These are phyloP conservation scores for Paramecium pentaurelia DNA, from an alignment of 73 alveolate species.

Conservation along the genomic window DNA sequence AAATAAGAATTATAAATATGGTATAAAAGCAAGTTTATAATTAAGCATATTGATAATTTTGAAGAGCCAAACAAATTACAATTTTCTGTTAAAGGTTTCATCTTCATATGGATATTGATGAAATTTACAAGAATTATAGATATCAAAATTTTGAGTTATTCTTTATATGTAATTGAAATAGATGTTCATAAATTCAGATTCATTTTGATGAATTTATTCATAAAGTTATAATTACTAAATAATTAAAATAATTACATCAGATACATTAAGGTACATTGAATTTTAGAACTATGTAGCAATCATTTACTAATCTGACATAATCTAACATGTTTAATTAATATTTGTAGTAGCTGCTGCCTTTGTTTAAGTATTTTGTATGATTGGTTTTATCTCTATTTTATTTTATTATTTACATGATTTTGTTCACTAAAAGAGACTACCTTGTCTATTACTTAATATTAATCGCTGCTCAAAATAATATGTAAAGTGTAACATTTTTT, in stretches of 20 bases:
- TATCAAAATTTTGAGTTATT: not conserved
- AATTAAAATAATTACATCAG: not conserved
- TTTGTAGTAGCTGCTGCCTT: not conserved
- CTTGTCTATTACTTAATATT: not conserved
- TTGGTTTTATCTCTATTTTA: not conserved
- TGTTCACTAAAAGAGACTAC: not conserved
- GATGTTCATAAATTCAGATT: not conserved
- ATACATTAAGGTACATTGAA: conserved; percentile 31
- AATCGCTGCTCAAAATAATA: not conserved
- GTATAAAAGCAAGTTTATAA: not conserved
- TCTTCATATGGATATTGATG: not conserved
- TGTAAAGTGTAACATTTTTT: not conserved
- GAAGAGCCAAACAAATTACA: conserved; percentile 25
- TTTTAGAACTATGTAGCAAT: not conserved
- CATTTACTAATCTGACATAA: not conserved
- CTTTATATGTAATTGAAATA: conserved; percentile 42
- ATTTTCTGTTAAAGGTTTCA: not conserved
- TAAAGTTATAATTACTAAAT: not conserved
- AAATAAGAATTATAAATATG: not conserved
- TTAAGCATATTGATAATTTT: conserved; percentile 10
- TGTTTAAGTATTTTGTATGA: not conserved
- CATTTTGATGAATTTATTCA: conserved; percentile 17
- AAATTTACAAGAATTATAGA: conserved; percentile 29
- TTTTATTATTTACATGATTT: not conserved
- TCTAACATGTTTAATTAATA: conserved; percentile 5